Evolutionary conservation across 1,139 yeast genomes (phyloP).

Genomic region (Pichiaceae sp.): DNA sequence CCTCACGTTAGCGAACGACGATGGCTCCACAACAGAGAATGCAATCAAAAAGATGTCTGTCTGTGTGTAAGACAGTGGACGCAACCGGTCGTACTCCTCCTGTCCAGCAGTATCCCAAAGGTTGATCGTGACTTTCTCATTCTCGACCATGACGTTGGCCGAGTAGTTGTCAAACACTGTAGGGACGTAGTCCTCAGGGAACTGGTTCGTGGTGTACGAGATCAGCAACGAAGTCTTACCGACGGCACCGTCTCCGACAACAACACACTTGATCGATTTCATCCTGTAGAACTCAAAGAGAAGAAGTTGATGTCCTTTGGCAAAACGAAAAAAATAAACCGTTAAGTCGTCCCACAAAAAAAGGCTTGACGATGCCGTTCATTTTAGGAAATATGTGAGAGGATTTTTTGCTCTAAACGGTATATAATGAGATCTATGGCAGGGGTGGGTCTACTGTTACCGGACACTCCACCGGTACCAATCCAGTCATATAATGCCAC

Average conservation of each 20-base stretch:
- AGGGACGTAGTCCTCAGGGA: conserved; percentile 93
- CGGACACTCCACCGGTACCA: no score
- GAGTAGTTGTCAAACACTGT: conserved; percentile 81
- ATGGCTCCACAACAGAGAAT: conserved; percentile 78
- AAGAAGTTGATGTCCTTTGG: no score
- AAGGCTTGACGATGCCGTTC: no score
- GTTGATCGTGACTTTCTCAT: conserved; percentile 73
- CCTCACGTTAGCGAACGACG: conserved; percentile 70
- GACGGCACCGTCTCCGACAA: conserved; percentile 96
- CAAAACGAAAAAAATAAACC: no score
- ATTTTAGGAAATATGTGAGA: no score
- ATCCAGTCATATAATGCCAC: no score
- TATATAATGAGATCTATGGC: no score
- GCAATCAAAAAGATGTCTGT: conserved; percentile 85
- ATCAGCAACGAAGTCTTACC: conserved; percentile 88
- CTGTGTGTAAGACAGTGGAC: conserved; percentile 90
- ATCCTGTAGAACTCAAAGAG: conserved; percentile 23
- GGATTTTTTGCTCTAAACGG: no score
- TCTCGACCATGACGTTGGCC: conserved; percentile 78
- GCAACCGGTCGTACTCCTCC: conserved; percentile 82
- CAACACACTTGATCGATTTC: conserved; percentile 93
- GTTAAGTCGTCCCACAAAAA: no score
- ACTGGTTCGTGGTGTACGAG: conserved; percentile 87
- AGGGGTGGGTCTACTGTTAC: no score
- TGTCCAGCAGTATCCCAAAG: conserved; percentile 99